A percentile compares a stretch with the other conserved stretches of the same genome.
These are phyloP conservation scores for Trichoderma parareesei DNA, from an alignment of 495 filamentous ascomycete species.

Conservation along the genomic window DNA sequence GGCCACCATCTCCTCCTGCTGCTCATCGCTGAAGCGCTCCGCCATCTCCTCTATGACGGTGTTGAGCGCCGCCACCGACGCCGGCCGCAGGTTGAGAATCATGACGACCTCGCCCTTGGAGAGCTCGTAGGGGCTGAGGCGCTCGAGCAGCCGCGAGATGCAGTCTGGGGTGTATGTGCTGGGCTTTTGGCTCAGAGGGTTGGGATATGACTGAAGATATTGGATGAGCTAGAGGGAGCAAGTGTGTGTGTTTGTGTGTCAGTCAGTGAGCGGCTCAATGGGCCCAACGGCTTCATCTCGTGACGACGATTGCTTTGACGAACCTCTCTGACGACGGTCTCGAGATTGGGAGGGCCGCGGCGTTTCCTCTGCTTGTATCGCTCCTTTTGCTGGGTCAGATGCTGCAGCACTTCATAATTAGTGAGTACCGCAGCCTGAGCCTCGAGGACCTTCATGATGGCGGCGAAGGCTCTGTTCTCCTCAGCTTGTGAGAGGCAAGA, in stretches of 20 bases:
- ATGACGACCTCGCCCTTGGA: conserved; percentile 39
- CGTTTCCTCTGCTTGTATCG: conserved; percentile 32
- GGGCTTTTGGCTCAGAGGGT: conserved; percentile 36
- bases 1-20: conserved; percentile 34
- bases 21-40: conserved; percentile 33
- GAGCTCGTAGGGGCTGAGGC: conserved; percentile 29
- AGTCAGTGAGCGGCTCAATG: not conserved
- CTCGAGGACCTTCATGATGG: conserved; percentile 41
- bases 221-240: not conserved
- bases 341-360: conserved; percentile 32
- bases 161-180: conserved; percentile 24
- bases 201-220: conserved; percentile 30
- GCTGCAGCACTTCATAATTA: conserved; percentile 42
- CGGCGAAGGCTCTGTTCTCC: conserved; percentile 14
- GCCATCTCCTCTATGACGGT: conserved; percentile 38
- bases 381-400: conserved; percentile 31
- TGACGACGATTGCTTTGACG: not conserved
- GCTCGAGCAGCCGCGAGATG: conserved; percentile 29
- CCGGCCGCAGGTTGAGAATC: conserved; percentile 38
- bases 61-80: conserved; percentile 27
- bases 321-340: conserved; percentile 27
- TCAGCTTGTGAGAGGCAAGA: not conserved
- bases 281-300: not conserved
- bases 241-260: too few relatives aligned
- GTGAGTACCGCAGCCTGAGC: conserved; percentile 37